A percentile compares a stretch with the other conserved stretches of the same genome.
Evolutionary conservation across 306 rosid species (phyloP).

Genomic region (Vicia sativa): DNA sequence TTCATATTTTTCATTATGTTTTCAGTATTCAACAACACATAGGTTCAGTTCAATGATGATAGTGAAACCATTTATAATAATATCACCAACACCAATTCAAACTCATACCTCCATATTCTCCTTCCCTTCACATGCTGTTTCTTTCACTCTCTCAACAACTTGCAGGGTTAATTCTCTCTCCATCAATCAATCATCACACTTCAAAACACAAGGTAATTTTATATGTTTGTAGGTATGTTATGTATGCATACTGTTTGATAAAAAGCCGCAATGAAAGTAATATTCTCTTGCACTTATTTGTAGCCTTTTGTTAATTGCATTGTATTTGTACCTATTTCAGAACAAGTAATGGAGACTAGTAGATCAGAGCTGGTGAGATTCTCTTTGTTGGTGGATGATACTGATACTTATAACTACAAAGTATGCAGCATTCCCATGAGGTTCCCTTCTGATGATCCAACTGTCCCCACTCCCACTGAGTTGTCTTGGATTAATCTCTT

Average conservation of each 20-base stretch:
- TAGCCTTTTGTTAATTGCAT: neutral
- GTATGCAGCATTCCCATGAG: constrained; percentile 88
- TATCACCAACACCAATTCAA: neutral
- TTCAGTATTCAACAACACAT: too few species aligned
- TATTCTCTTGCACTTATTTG: neutral
- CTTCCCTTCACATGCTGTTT: neutral
- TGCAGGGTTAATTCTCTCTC: neutral
- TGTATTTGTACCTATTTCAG: neutral
- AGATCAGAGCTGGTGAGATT: constrained; percentile 65
- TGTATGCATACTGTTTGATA: neutral
- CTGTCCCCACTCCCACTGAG: constrained; percentile 71
- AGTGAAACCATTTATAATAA: neutral
- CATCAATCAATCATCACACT: neutral
- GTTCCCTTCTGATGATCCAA: constrained; percentile 77
- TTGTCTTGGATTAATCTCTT: constrained; percentile 85
- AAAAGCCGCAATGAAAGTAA: neutral
- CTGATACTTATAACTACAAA: constrained; percentile 46
- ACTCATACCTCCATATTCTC: neutral
- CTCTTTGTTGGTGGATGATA: constrained; percentile 56
- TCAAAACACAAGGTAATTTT: constrained; percentile 27
- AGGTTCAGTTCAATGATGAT: constrained; percentile 1
- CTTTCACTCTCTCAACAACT: constrained; percentile 23
- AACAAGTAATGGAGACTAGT: constrained; percentile 52
- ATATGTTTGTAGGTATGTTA: neutral
- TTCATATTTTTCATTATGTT: too few species aligned